Evolutionary conservation across 2,329 filamentous ascomycete species (phyloP).

Genomic region (Colletotrichum viniferum): DNA sequence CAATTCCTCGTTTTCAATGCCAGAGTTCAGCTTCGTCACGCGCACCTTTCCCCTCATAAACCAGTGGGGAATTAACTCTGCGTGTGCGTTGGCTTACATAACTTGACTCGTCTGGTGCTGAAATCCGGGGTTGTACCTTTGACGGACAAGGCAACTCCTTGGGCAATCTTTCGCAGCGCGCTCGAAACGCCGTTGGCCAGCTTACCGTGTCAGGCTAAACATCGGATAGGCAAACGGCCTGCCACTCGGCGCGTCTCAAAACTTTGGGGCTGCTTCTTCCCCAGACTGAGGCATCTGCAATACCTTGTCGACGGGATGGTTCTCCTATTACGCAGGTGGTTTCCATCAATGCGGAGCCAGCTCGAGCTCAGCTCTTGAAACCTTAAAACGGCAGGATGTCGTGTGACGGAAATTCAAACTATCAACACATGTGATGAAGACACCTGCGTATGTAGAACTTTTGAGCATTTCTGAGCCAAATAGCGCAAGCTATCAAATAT

Average conservation of each 20-base stretch:
- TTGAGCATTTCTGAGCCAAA: neutral
- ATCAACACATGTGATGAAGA: neutral
- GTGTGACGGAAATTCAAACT: neutral
- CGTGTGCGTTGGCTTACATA: constrained; percentile 6
- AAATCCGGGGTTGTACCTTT: constrained; percentile 12
- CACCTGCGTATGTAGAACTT: neutral
- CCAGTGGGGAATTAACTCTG: constrained; percentile 10
- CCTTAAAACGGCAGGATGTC: neutral
- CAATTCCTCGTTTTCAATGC: neutral
- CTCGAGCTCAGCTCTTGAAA: neutral
- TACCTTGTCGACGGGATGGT: neutral
- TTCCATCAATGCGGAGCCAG: neutral
- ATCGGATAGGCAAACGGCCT: neutral
- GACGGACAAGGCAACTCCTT: constrained; percentile 10
- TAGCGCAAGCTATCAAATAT: neutral
- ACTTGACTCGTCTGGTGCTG: neutral
- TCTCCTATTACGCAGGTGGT: neutral
- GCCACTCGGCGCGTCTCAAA: neutral
- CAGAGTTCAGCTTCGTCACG: neutral
- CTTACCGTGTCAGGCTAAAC: neutral
- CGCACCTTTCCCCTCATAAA: neutral
- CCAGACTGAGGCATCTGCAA: neutral
- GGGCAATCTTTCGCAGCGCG: neutral
- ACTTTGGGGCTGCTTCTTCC: neutral
- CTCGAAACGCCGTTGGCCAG: neutral